Evolutionary conservation across 805 yeast genomes (phyloP), one percentile per base, ranked within the genome.

Genomic region (Yamadazyma phyllophila): DNA sequence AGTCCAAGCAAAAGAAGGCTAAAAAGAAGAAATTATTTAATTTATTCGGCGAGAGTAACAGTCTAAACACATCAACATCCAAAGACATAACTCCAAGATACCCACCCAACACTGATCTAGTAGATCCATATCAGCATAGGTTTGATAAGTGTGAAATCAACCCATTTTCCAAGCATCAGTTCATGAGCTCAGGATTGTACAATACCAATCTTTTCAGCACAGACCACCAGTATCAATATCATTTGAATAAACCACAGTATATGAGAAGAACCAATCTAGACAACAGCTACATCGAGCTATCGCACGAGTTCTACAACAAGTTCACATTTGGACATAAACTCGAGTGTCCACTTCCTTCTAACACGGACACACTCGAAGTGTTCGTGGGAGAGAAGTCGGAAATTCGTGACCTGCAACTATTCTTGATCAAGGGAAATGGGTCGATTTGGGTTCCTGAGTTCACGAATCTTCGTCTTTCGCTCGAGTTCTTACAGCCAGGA

Each of bases 401-500:
- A 12, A 61, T 66, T 3, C 60, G 13, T 2, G 15, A 31, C 29
- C 37, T 16, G 16, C 6, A n/a, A 10, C 8, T 39, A 7, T 7
- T 14, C 8, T 13, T 17, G 33, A 20, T 41, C 26, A 12, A 15
- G n/a, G 33, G 12, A 24, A 27, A 43, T 9, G 51, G 61, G 40
- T 73, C 73, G 56, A 45, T 69, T 29, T 74, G 71, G 68, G 50
- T 77, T 31, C 71, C 70, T 1, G 56, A 60, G 11, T 50, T 80
- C 2, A 58, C 62, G 8, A 74, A 82, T 2, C 50, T 77, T 4
- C 62, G 81, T 36, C 34, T 81, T 12, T 57, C 61, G 4, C 45
- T 82, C 30, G 89, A 84, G 58, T 61, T 65, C 16, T 48, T 81
- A 15, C 47, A 45, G 7, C 54, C 63, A 1, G 77, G 76, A 0